Conservation (phyloP, 2,329 filamentous ascomycete genomes). For the Albophoma yamanashiensis region DNA sequence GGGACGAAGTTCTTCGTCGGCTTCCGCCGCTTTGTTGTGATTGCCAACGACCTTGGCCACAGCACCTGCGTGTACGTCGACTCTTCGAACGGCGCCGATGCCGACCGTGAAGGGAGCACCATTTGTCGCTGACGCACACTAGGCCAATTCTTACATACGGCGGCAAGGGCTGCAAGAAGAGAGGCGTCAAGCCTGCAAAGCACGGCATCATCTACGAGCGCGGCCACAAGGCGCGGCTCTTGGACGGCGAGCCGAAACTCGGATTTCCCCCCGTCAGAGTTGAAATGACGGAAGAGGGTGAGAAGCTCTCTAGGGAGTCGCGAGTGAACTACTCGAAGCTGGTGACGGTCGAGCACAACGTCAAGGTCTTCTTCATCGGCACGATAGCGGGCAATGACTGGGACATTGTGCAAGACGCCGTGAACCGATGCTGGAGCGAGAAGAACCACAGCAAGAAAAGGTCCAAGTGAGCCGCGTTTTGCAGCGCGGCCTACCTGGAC, state of each 20-base stretch:
- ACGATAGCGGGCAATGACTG: conserved; percentile 27
- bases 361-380: conserved; percentile 47
- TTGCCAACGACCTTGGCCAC: conserved; percentile 39
- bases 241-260: conserved; percentile 32
- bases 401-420: conserved; percentile 29
- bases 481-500: background rate
- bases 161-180: conserved; percentile 39
- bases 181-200: conserved; percentile 38
- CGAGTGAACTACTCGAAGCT: conserved; percentile 49
- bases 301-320: conserved; percentile 37
- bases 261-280: conserved; percentile 37
- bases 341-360: conserved; percentile 46
- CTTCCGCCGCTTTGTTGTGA: conserved; percentile 43
- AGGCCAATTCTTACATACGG: conserved; percentile 48
- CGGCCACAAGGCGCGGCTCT: conserved; percentile 16
- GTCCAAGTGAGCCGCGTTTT: conserved; percentile 9
- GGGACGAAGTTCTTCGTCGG: conserved; percentile 34
- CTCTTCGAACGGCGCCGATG: background rate
- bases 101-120: too few relatives aligned
- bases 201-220: conserved; percentile 41
- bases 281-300: conserved; percentile 28
- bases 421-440: conserved; percentile 37
- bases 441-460: conserved; percentile 27
- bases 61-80: conserved; percentile 41
- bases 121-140: background rate